phyloP scores from a whole-genome alignment of 176 grass and related monocot genomes.

The Tuctoria greenei region DNA sequence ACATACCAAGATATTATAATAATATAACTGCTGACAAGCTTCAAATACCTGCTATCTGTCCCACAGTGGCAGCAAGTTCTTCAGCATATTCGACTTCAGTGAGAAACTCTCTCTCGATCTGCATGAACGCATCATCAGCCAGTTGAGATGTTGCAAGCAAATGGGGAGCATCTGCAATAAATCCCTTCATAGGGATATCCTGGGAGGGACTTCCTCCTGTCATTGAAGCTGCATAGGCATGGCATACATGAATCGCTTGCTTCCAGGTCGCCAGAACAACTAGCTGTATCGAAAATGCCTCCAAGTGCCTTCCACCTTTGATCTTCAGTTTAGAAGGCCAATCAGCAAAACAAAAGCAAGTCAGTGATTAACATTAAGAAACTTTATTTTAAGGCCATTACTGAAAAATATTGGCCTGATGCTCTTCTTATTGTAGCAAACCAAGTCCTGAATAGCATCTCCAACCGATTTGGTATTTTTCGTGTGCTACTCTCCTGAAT shows the following conservation, averaged over 20 bases:
- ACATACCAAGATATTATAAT: conserved; percentile 1
- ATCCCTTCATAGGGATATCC: conserved; percentile 39
- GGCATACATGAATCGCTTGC: conserved; percentile 84
- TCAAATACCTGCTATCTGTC: conserved; percentile 66
- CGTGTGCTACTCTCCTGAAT: no score
- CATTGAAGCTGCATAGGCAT: conserved; percentile 46
- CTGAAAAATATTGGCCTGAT: neutral
- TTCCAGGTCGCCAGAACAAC: conserved; percentile 94
- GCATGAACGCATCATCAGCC: conserved; percentile 45
- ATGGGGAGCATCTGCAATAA: conserved; percentile 33
- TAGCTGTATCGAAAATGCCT: conserved; percentile 87
- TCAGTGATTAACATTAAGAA: conserved; percentile 15
- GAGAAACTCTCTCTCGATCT: conserved; percentile 85
- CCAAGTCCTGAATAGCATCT: neutral
- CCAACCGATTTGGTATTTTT: no score
- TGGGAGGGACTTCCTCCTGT: conserved; percentile 59
- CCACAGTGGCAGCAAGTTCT: conserved; percentile 66
- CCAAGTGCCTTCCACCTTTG: conserved; percentile 58
- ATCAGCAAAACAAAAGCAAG: conserved; percentile 28
- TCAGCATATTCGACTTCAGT: conserved; percentile 73
- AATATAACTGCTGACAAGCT: neutral
- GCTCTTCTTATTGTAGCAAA: conserved; percentile 23
- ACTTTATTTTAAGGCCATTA: neutral
- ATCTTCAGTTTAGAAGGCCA: conserved; percentile 44
- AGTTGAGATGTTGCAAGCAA: conserved; percentile 52